Base-by-base conservation (phyloP, 768 basidiomycete genomes). In the Tricholoma hemisulphureum region DNA sequence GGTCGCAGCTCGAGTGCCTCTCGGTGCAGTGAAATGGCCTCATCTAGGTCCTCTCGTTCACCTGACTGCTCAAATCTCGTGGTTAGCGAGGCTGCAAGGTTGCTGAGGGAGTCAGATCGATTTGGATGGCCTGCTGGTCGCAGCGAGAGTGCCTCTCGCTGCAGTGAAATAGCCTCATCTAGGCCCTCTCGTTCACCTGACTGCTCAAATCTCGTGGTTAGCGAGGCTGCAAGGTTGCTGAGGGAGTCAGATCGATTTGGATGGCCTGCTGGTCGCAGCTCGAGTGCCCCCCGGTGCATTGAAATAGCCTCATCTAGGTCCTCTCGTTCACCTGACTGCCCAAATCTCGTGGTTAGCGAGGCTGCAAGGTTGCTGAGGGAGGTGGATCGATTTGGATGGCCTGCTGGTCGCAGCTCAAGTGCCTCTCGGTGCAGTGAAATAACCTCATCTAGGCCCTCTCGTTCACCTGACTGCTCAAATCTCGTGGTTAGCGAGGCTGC, bases 341-440 rank as follows among this genome's bases (percentile, higher is more conserved):
- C 21, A 46, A 23, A 46, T 46, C 45, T 46, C 8, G 57, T 56
- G 39, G 43, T 59, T 7, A 65, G 51, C 11, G 59, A 61, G 49
- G 35, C 31, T 11, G 54, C 64, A 10, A 46, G 45, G 26, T 46
- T 46, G 26, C 20, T 46, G 45, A 46, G 45, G 26, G 18, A 16
- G 21, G 4, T 46, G 6, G 26, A 23, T 26, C 45, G 20, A 8
- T 46, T 26, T 23, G 26, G 45, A 46, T 46, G 45, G 26, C 45
- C 45, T 23, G 45, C 21, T 21, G 20, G 9, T 21, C n/a, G 20
- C 31, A 65, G 45, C 18, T 63, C 61, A 16, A 69, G 64, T 29
- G 70, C 71, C 4, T 58, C 16, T 41, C 59, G 58, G 34, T 69
- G 67, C 35, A 68, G 65, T 6, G 61, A 59, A 34, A 75, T 63